phyloP scores from a whole-genome alignment of 179 eudicot species.

The Beta lomatogona region DNA sequence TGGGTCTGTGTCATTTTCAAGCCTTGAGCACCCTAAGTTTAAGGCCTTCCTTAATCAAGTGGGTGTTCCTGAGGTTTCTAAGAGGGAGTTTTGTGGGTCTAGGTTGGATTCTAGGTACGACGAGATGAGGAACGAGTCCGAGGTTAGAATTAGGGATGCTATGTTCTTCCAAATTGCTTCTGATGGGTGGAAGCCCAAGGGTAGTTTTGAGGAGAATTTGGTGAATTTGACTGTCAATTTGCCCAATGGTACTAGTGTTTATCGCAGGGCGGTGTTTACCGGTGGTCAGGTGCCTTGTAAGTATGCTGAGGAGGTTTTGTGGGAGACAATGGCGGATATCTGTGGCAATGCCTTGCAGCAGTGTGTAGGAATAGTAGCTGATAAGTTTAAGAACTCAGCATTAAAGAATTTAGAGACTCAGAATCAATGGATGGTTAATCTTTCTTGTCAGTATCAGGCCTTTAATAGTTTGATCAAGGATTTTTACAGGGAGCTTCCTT shows the following conservation, averaged over 20 bases:
- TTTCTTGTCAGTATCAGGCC: slow-evolving; percentile 71
- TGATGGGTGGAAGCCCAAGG: slow-evolving; percentile 65
- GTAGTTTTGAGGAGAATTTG: slow-evolving; percentile 45
- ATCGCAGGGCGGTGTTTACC: slow-evolving; percentile 59
- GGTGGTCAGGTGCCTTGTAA: slow-evolving; percentile 46
- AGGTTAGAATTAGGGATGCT: slow-evolving; percentile 64
- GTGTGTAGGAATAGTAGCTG: slow-evolving; percentile 84
- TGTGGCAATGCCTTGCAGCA: slow-evolving; percentile 58
- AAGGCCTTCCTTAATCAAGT: slow-evolving; percentile 58
- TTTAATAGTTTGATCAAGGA: slow-evolving; percentile 72
- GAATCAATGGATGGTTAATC: slow-evolving; percentile 84
- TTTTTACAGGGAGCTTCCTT: slow-evolving; percentile 67
- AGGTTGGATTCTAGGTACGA: slow-evolving; percentile 60
- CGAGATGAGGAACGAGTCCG: slow-evolving; percentile 52
- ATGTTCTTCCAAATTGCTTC: slow-evolving; percentile 69
- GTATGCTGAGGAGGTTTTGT: slow-evolving; percentile 74
- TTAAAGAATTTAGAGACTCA: slow-evolving; percentile 71
- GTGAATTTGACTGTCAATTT: slow-evolving; percentile 67
- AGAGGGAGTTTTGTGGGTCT: slow-evolving; percentile 46
- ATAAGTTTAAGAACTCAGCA: slow-evolving; percentile 69
- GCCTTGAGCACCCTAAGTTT: slow-evolving; percentile 68
- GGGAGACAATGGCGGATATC: slow-evolving; percentile 59
- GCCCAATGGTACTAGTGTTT: slow-evolving; percentile 80
- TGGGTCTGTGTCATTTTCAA: slow-evolving; percentile 62
- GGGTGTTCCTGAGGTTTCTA: slow-evolving; percentile 51